Percentiles rank a stretch among this genome's conserved stretches.
These are phyloP conservation scores for Wickerhamiella sergipiensis DNA, from an alignment of 805 yeast species.

Conservation along the genomic window DNA sequence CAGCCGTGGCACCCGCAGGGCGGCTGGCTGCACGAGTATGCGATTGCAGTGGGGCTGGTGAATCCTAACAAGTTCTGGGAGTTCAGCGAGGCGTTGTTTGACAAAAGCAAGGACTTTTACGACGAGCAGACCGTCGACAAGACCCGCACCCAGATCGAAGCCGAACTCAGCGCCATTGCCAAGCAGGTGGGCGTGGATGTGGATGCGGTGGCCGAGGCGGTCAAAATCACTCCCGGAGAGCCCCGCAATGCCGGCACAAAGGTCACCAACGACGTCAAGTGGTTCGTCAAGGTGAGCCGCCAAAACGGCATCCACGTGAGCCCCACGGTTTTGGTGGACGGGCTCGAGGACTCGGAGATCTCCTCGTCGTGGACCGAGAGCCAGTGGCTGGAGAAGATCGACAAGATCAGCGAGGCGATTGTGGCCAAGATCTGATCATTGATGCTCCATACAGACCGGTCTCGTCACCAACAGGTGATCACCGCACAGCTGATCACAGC, in stretches of 20 bases:
- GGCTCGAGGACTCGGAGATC: constrained; percentile 42
- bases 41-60: constrained; percentile 48
- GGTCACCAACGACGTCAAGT: constrained; percentile 51
- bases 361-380: constrained; percentile 48
- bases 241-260: constrained; percentile 44
- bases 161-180: constrained; percentile 38
- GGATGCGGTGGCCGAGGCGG: constrained; percentile 24
- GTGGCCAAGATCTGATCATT: constrained; percentile 4
- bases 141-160: constrained; percentile 43
- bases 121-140: constrained; percentile 46
- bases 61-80: constrained; percentile 43
- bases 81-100: constrained; percentile 43
- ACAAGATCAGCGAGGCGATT: not conserved
- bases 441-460: too few relatives aligned
- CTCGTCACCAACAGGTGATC: too few relatives aligned
- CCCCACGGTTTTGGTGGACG: constrained; percentile 64
- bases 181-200: constrained; percentile 29
- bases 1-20: constrained; percentile 89
- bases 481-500: too few relatives aligned
- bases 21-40: constrained; percentile 52
- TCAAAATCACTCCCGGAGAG: constrained; percentile 22
- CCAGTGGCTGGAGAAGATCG: constrained; percentile 25
- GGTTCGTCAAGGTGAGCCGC: constrained; percentile 58
- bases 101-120: constrained; percentile 39
- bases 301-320: constrained; percentile 75